A percentile compares a stretch with the other conserved stretches of the same genome.
Conservation (phyloP, 1,139 yeast species). For the Suhomyces anneliseae region DNA sequence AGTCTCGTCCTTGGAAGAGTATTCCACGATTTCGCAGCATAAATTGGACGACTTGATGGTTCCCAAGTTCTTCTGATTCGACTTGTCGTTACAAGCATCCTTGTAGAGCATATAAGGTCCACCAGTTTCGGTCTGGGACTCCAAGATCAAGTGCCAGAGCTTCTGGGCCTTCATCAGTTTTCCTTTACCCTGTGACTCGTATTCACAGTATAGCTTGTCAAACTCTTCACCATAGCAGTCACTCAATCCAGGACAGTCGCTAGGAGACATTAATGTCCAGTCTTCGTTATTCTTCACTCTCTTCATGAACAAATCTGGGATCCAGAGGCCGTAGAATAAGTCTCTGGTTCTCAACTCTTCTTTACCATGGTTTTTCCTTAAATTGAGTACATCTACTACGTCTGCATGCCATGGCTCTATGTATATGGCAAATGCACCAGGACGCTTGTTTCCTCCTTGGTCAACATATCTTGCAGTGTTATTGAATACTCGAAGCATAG, state of each 20-base stretch:
- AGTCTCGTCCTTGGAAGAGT: constrained; percentile 54
- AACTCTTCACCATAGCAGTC: constrained; percentile 55
- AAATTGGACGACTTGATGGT: constrained; percentile 57
- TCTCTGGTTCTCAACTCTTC: constrained; percentile 91
- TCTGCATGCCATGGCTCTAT: constrained; percentile 94
- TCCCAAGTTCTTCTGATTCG: constrained; percentile 58
- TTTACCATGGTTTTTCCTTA: constrained; percentile 87
- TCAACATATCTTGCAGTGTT: constrained; percentile 92
- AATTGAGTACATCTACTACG: constrained; percentile 76
- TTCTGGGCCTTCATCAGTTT: constrained; percentile 49
- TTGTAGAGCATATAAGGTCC: constrained; percentile 59
- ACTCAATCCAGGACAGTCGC: constrained; percentile 50
- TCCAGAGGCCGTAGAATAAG: constrained; percentile 88
- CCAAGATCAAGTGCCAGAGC: constrained; percentile 53
- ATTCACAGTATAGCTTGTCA: constrained; percentile 41
- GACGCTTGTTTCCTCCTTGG: constrained; percentile 93
- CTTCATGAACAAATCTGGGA: constrained; percentile 73
- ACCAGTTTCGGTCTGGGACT: constrained; percentile 61
- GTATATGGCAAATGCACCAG: constrained; percentile 89
- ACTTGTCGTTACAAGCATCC: constrained; percentile 54
- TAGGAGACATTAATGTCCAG: constrained; percentile 60
- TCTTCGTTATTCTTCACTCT: constrained; percentile 48
- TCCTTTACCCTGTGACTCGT: constrained; percentile 43
- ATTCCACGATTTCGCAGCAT: constrained; percentile 59
- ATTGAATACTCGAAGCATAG: constrained; percentile 88